Percentiles rank a stretch among this genome's conserved stretches.
phyloP scores from a whole-genome alignment of 208 protist species.

The Trypanosoma boissoni region DNA sequence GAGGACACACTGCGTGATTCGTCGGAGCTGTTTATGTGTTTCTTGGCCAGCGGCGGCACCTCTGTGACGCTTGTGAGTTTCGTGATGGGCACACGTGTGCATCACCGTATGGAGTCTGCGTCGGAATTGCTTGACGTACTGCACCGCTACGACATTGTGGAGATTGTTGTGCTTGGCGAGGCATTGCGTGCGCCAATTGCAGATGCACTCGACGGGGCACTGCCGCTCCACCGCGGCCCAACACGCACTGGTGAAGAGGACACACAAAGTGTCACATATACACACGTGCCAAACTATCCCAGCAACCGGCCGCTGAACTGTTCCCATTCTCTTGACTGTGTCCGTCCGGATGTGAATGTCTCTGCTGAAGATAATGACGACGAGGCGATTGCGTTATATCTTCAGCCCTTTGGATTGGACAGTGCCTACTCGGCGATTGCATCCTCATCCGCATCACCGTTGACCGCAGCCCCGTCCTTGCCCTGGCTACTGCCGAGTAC shows the following conservation, averaged over 20 bases:
- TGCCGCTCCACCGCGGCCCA: conserved; percentile 72
- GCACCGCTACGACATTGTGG: conserved; percentile 67
- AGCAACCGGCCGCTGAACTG: too few relatives aligned
- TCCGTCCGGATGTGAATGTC: too few relatives aligned
- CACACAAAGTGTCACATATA: conserved; percentile 32
- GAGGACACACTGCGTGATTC: conserved; percentile 5
- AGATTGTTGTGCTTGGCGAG: conserved; percentile 53
- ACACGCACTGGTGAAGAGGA: conserved; percentile 76
- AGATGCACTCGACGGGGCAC: conserved; percentile 34
- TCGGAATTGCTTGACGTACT: conserved; percentile 70
- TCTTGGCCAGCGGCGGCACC: too few relatives aligned
- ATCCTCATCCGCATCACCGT: too few relatives aligned
- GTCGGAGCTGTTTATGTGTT: conserved; percentile 74
- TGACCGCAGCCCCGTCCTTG: too few relatives aligned
- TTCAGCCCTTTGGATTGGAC: conserved; percentile 7
- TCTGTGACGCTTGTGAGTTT: conserved; percentile 76
- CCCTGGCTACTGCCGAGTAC: too few relatives aligned
- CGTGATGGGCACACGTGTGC: conserved; percentile 27
- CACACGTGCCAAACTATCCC: too few relatives aligned
- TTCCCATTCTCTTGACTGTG: too few relatives aligned
- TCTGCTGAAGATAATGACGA: too few relatives aligned
- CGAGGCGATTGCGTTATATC: conserved; percentile 14
- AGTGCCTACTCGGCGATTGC: too few relatives aligned
- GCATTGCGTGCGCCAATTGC: conserved; percentile 42
- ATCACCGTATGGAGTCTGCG: conserved; percentile 33